A percentile compares a stretch with the other conserved stretches of the same genome.
phyloP scores from a whole-genome alignment of 805 yeast genomes.

The Saccharomyces eubayanus region DNA sequence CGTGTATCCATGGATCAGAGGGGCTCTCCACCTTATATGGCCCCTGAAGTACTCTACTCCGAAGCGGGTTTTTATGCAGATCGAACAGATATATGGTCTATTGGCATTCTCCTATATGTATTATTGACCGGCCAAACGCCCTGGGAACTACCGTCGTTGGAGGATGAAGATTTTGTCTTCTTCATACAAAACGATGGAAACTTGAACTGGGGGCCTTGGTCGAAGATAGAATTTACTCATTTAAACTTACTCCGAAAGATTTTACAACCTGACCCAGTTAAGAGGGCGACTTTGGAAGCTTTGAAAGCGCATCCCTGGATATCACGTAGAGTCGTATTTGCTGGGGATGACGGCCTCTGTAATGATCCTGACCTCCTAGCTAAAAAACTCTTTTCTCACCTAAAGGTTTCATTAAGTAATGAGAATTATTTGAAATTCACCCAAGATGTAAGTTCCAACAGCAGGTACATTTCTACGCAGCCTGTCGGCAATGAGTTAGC shows the following conservation, averaged over 20 bases:
- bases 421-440: conserved; percentile 33
- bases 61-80: conserved; percentile 46
- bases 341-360: conserved; percentile 43
- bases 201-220: conserved; percentile 45
- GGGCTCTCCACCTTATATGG: conserved; percentile 72
- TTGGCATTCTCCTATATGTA: conserved; percentile 57
- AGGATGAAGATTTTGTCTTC: conserved; percentile 41
- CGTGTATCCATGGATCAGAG: conserved; percentile 46
- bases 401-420: conserved; percentile 48
- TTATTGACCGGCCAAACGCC: conserved; percentile 59
- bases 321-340: conserved; percentile 35
- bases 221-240: conserved; percentile 39
- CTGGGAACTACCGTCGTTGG: conserved; percentile 56
- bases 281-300: conserved; percentile 36
- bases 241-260: conserved; percentile 46
- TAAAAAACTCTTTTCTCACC: conserved; percentile 40
- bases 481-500: conserved; percentile 37
- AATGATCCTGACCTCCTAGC: conserved; percentile 45
- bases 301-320: conserved; percentile 52
- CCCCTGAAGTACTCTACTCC: conserved; percentile 53
- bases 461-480: conserved; percentile 34
- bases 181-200: conserved; percentile 41
- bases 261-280: conserved; percentile 40
- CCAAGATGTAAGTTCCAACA: conserved; percentile 8
- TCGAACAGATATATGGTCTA: conserved; percentile 58